phyloP scores from a whole-genome alignment of 345 rosid species.

The Eucalyptus erythrocorys region DNA sequence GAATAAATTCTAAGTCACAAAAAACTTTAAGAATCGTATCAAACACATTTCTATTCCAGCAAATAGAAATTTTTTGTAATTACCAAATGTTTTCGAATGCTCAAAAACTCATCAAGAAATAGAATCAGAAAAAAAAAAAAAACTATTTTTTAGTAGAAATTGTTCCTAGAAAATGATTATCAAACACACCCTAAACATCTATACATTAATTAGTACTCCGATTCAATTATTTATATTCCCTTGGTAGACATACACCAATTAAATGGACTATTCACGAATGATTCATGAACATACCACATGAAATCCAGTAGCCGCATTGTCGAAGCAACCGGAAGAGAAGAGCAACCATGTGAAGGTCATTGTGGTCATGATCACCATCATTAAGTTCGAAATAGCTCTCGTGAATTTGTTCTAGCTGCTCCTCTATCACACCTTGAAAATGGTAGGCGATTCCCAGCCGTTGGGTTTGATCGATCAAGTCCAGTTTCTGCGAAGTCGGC shows the following conservation, averaged over 20 bases:
- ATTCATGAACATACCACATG: background rate
- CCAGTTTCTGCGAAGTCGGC: background rate
- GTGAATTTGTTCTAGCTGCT: background rate
- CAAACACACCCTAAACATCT: background rate
- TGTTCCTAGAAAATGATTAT: too few relatives aligned
- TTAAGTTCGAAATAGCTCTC: background rate
- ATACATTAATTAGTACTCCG: too few relatives aligned
- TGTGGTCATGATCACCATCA: background rate
- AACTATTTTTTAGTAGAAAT: too few relatives aligned
- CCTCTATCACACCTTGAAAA: conserved; percentile 11
- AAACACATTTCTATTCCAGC: too few relatives aligned
- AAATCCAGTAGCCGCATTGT: background rate
- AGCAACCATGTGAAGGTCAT: background rate
- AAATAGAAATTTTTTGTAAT: too few relatives aligned
- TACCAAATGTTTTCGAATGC: too few relatives aligned
- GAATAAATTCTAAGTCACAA: too few relatives aligned
- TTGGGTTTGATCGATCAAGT: conserved; percentile 18
- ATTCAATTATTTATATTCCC: background rate
- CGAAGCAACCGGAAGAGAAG: background rate
- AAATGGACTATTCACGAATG: background rate
- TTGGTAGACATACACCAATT: background rate
- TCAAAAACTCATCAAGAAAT: too few relatives aligned
- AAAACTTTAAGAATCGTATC: too few relatives aligned
- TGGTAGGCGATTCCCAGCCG: conserved; percentile 31
- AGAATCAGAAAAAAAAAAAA: too few relatives aligned